Base-by-base conservation (phyloP, 2,329 filamentous ascomycete species). In the Annulohypoxylon truncatum region DNA sequence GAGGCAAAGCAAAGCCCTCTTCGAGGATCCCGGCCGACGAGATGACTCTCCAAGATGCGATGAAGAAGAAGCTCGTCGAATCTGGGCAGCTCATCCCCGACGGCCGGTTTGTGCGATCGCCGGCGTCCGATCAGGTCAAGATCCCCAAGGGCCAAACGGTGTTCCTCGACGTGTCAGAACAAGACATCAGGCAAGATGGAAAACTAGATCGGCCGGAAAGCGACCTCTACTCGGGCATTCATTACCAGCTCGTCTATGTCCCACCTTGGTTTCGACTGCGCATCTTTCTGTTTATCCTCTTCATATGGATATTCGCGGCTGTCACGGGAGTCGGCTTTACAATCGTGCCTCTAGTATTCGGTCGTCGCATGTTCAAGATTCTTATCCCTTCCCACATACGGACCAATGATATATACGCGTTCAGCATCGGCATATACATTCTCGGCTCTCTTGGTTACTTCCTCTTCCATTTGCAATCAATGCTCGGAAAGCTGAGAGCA, bases 371-470 rank as follows among this genome's bases (percentile, higher is more conserved):
- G 66, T 92, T 97, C 76, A 88, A 89, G 48, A 81, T 85, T 26
- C 80, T 94, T 31, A 88, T 97, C 42, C 92, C 93, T 3, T 80
- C 84, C 0, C 85, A 92, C 66, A 86, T 92, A 50, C 87, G 87
- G 40, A 91, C 95, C 75, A 99, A 98, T 78, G 96, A 99, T 77
- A 92, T 99, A 24, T 98, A 99, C 74, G 95, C 96, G 10, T 97
- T 97, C 77, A 97, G 93, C 55, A 89, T 96, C 28, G 96, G 96
- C 12, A 86, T 97, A 40, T 97, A 96, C 76, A 82, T 93, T 24
- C 83, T 97, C 3, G 93, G 92, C 9, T 88, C 87, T 3, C 74
- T 87, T 1, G 81, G 87, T 2, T 97, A 94, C 76, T 79, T 86
- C 42, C 71, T 85, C 26, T 81, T 89, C 69, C 87, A 90, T 75